phyloP scores from a whole-genome alignment of 441 rosid genomes.

The Gossypium davidsonii region DNA sequence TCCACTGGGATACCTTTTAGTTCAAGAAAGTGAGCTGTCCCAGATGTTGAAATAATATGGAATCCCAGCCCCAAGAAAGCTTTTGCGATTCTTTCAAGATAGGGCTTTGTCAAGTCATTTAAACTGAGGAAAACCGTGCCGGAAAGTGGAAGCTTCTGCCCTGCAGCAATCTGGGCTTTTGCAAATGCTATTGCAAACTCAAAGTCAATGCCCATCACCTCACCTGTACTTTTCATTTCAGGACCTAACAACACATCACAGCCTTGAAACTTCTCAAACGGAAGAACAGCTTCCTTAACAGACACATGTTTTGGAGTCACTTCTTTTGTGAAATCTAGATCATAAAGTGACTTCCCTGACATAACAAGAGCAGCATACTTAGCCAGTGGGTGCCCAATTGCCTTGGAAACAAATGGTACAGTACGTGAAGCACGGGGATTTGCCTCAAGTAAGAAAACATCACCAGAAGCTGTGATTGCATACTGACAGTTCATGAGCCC shows the following conservation, averaged over 20 bases:
- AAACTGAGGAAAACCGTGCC: slow-evolving; percentile 92
- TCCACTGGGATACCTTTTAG: slow-evolving; percentile 67
- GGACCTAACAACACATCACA: slow-evolving; percentile 93
- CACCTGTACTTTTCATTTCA: slow-evolving; percentile 96
- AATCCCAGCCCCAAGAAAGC: slow-evolving; percentile 73
- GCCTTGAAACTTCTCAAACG: slow-evolving; percentile 89
- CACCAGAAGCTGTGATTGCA: slow-evolving; percentile 72
- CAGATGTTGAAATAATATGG: slow-evolving; percentile 73
- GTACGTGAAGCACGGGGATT: slow-evolving; percentile 98
- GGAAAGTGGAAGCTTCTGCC: slow-evolving; percentile 76
- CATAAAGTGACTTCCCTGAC: slow-evolving; percentile 79
- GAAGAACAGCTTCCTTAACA: slow-evolving; percentile 95
- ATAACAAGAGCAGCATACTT: slow-evolving; percentile 92
- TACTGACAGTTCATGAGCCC: slow-evolving; percentile 98
- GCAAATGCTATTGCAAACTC: slow-evolving; percentile 68
- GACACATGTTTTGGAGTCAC: slow-evolving; percentile 76
- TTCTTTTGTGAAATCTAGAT: slow-evolving; percentile 67
- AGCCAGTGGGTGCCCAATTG: slow-evolving; percentile 91
- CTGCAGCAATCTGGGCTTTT: slow-evolving; percentile 90
- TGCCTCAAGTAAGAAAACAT: slow-evolving; percentile 90
- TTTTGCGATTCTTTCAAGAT: slow-evolving; percentile 67
- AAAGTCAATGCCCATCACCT: slow-evolving; percentile 81
- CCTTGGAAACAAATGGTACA: slow-evolving; percentile 95
- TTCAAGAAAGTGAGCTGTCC: slow-evolving; percentile 81
- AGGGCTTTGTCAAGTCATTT: slow-evolving; percentile 77